Evolutionary conservation across 352 stramenopile species (phyloP), one percentile per base, ranked within the genome.

Genomic region (Phytopythium delawarense): DNA sequence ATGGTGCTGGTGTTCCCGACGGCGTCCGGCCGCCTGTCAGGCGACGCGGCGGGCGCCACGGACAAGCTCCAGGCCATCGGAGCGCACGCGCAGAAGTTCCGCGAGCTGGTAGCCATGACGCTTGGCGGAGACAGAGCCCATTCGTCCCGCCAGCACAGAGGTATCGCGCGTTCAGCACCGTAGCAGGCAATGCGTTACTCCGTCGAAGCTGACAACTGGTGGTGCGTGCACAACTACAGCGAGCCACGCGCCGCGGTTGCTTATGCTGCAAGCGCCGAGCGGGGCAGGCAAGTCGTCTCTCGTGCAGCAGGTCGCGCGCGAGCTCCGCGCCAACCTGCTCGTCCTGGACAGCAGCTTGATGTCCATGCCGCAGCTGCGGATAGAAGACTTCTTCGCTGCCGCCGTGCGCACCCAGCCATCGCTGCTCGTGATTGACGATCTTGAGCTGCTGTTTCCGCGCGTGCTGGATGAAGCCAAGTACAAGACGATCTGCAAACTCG

Each of bases 271-370:
- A 20, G 87, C 72, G 32, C 70, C 81, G 0, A 90, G 76, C 40
- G 84, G 87, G 8, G 70, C 82, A 12, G 87, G 87, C 18, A 96
- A 96, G 63, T 89, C 83, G 18, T 89, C 77, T 20, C 59, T 88
- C 35, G 75, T 89, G 6, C 70, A 75, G 7, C 79, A 87, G 25
- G 60, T 88, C 40, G 78, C 82, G 2, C 49, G 70, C 2, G 66
- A 84, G 32, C 39, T 90, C 11, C 23, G 37, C 16, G 84, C 79
- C 2, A 91, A 84, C 49, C 42, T 93, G 28, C 67, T 96, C 20
- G 56, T 78, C 12, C 25, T 92, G n/a, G 87, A 96, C 62, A 73
- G 71, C 34, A 78, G 72, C 4, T 59, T 92, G 20, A 57, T 94
- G 35, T 66, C 76, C 23, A 80, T 75, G 20, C 77, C 78, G 20